Evolutionary conservation across 345 rosid species (phyloP).

Genomic region (Populus nigra): DNA sequence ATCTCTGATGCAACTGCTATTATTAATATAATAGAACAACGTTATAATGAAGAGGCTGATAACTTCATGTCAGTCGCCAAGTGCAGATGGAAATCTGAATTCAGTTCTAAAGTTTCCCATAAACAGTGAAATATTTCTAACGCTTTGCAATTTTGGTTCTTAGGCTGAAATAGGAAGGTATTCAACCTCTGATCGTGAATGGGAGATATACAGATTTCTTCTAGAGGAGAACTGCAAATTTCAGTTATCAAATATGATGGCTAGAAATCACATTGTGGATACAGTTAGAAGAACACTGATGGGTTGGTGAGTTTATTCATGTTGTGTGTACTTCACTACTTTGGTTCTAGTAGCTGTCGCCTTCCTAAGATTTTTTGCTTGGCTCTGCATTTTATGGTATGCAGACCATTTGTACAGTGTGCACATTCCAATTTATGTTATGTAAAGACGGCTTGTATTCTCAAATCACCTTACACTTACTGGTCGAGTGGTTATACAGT

Average conservation of each 20-base stretch:
- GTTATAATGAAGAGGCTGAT: neutral
- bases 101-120: neutral
- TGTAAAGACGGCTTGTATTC: slow-evolving; percentile 4
- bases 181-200: slow-evolving; percentile 55
- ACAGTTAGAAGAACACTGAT: slow-evolving; percentile 69
- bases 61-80: neutral
- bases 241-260: slow-evolving; percentile 33
- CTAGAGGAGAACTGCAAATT: slow-evolving; percentile 52
- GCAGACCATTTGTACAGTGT: neutral
- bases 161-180: slow-evolving; percentile 87
- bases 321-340: neutral
- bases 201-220: slow-evolving; percentile 91
- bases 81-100: slow-evolving; percentile 10
- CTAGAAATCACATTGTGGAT: slow-evolving; percentile 59
- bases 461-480: neutral
- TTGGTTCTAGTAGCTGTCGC: neutral
- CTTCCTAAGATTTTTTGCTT: neutral
- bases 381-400: neutral
- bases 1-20: neutral
- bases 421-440: neutral
- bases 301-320: slow-evolving; percentile 59
- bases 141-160: slow-evolving; percentile 7
- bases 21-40: too few relatives aligned
- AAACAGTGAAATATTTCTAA: neutral
- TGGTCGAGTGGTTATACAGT: too few relatives aligned